phyloP scores from a whole-genome alignment of 352 stramenopile species.

The Phytophthora kernoviae region DNA sequence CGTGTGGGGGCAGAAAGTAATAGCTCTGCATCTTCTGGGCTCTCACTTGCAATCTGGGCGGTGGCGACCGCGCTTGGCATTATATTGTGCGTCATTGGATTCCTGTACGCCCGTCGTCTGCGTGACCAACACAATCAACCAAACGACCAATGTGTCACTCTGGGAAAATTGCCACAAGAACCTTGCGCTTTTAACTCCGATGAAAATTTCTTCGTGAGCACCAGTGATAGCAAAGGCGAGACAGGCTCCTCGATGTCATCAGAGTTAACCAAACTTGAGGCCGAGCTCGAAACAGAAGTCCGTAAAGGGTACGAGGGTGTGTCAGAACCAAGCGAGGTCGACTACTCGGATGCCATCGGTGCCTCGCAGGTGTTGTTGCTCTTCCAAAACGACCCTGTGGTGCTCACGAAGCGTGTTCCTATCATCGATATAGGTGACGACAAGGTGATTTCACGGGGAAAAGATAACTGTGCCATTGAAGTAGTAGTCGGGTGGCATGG shows the following conservation, averaged over 20 bases:
- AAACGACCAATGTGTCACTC: conserved; percentile 3
- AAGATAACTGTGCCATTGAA: conserved; percentile 34
- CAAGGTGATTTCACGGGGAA: conserved; percentile 41
- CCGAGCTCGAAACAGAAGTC: conserved; percentile 20
- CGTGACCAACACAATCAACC: conserved; percentile 5
- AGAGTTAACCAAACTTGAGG: conserved; percentile 22
- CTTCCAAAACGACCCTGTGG: conserved; percentile 55
- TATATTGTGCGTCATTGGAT: conserved; percentile 24
- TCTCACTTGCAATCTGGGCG: conserved; percentile 30
- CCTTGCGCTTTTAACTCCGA: conserved; percentile 17
- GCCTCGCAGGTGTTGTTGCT: conserved; percentile 49
- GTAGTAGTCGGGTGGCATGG: conserved; percentile 46
- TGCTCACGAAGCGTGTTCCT: conserved; percentile 51
- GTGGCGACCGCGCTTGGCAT: conserved; percentile 19
- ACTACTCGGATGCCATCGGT: conserved; percentile 52
- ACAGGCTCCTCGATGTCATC: conserved; percentile 19
- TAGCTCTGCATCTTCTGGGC: conserved; percentile 4
- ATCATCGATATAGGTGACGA: conserved; percentile 57
- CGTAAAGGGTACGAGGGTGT: conserved; percentile 14
- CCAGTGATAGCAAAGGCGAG: conserved; percentile 14
- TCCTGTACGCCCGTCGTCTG: conserved; percentile 19
- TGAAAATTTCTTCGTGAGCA: conserved; percentile 18
- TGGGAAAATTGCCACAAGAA: conserved; percentile 25
- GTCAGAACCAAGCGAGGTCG: conserved; percentile 20
- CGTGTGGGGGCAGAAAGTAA: background rate